These are phyloP conservation scores for Geoglossum cookeanum DNA, from an alignment of 2,329 filamentous ascomycete species.

Conservation along the genomic window DNA sequence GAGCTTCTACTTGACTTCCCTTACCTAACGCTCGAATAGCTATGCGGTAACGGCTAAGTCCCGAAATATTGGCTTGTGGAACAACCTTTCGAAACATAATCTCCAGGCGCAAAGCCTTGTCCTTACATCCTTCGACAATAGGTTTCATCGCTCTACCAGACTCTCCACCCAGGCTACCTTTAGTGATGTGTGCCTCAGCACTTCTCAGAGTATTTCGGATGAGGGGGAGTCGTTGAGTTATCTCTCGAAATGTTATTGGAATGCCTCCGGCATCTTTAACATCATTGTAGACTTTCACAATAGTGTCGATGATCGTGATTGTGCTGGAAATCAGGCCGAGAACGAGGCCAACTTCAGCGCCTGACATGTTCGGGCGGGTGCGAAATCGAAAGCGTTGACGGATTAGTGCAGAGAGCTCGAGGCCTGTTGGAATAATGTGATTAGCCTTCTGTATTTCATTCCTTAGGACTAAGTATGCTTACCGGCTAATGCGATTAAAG, in stretches of 20 bases:
- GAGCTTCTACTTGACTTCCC: not conserved
- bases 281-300: constrained; percentile 11
- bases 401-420: too few species aligned
- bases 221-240: not conserved
- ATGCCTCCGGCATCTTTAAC: not conserved
- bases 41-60: not conserved
- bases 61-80: not conserved
- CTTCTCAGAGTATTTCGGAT: not conserved
- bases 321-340: constrained; percentile 14
- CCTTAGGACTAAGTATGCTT: too few species aligned
- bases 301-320: constrained; percentile 14
- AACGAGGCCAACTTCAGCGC: constrained; percentile 17
- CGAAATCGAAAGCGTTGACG: too few species aligned
- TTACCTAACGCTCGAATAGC: not conserved
- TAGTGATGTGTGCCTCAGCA: not conserved
- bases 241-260: not conserved
- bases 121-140: not conserved
- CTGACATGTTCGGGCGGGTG: too few species aligned
- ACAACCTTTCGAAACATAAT: not conserved
- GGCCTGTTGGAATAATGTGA: too few species aligned
- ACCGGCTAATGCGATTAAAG: too few species aligned
- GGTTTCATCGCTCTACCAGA: not conserved
- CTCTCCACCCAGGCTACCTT: not conserved
- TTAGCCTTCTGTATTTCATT: too few species aligned
- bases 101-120: not conserved